Conservation (phyloP, 371 early-diverging fungal genomes). For the Syncephalis fuscata region DNA sequence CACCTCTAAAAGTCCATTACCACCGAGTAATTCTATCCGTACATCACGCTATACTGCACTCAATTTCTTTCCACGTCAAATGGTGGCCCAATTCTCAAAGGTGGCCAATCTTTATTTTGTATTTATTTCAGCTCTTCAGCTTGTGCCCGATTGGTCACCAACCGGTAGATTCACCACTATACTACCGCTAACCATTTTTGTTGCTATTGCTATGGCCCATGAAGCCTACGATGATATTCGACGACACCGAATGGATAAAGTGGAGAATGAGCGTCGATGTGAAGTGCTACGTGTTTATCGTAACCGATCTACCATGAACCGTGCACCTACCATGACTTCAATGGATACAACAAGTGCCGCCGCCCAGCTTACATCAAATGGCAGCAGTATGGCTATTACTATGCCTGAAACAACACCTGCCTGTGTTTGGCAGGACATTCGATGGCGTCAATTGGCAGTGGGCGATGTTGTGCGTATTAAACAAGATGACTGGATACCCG, state of each 20-base stretch:
- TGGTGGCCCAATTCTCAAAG: conserved; percentile 78
- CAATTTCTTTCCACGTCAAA: conserved; percentile 73
- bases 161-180: conserved; percentile 64
- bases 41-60: conserved; percentile 74
- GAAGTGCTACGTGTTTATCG: conserved; percentile 29
- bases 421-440: conserved; percentile 7
- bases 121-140: conserved; percentile 58
- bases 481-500: conserved; percentile 64
- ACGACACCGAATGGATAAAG: conserved; percentile 46
- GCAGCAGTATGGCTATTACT: no score
- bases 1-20: no score
- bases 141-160: conserved; percentile 54
- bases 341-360: no score
- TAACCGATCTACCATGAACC: conserved; percentile 3
- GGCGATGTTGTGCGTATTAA: conserved; percentile 66
- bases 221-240: conserved; percentile 77
- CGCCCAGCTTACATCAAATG: no score
- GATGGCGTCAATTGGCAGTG: conserved; percentile 45
- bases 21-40: conserved; percentile 35
- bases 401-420: background rate
- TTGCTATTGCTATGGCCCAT: conserved; percentile 69
- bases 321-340: no score
- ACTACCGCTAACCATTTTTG: conserved; percentile 63
- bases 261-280: conserved; percentile 36
- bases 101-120: conserved; percentile 89